Evolutionary conservation across 2,329 filamentous ascomycete genomes (phyloP).

Genomic region (Cladosporium cucumerinum): DNA sequence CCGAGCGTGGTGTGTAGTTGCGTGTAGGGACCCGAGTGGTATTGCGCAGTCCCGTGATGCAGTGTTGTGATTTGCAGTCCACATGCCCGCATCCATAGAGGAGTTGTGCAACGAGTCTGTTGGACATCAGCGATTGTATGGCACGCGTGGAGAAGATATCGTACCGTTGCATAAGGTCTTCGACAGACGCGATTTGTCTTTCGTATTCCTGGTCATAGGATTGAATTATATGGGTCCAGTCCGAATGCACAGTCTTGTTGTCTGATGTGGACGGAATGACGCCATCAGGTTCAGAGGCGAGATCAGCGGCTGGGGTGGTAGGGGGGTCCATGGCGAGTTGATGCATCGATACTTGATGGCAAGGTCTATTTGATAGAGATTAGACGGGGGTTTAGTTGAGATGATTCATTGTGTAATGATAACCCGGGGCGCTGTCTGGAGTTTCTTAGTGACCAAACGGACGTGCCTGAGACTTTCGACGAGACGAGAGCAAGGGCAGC

Average conservation of each 20-base stretch:
- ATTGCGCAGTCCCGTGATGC: slow-evolving; percentile 71
- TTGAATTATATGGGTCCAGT: not conserved
- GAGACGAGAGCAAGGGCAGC: not conserved
- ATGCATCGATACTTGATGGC: not conserved
- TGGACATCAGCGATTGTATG: not conserved
- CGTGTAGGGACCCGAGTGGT: slow-evolving; percentile 65
- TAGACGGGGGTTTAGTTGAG: not conserved
- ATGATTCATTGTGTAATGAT: not conserved
- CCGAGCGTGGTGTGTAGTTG: slow-evolving; percentile 74
- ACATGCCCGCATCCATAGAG: slow-evolving; percentile 69
- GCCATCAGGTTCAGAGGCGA: not conserved
- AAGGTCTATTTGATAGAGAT: not conserved
- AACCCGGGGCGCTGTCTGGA: not conserved
- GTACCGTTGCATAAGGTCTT: not conserved
- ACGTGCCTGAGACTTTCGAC: not conserved
- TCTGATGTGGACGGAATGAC: not conserved
- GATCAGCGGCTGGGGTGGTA: not conserved
- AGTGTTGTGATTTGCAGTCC: slow-evolving; percentile 68
- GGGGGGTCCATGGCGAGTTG: not conserved
- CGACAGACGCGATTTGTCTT: not conserved
- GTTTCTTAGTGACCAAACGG: not conserved
- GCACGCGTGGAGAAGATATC: no score
- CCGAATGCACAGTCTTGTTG: not conserved
- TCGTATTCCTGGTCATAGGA: not conserved
- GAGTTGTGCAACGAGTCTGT: slow-evolving; percentile 61